A percentile compares a stretch with the other conserved stretches of the same genome.
phyloP scores from a whole-genome alignment of 768 basidiomycete genomes.

The Xerocomus brunneocitrinus region DNA sequence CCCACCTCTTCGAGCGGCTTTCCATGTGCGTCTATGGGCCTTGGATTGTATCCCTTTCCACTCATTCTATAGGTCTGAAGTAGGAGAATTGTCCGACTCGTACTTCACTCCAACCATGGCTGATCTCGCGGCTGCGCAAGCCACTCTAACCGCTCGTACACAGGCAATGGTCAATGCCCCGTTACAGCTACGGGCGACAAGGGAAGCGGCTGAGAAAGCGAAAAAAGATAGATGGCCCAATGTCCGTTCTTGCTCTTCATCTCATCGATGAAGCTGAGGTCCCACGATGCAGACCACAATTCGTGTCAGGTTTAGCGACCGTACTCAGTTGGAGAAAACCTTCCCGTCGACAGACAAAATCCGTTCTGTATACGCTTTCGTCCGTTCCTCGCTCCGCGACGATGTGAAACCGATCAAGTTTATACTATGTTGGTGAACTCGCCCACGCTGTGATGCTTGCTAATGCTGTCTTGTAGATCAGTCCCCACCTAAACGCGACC shows the following conservation, averaged over 20 bases:
- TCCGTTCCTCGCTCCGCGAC: constrained; percentile 63
- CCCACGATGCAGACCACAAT: constrained; percentile 60
- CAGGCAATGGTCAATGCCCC: constrained; percentile 66
- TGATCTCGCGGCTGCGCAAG: constrained; percentile 68
- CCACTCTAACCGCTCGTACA: constrained; percentile 54
- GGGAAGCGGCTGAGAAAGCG: constrained; percentile 57
- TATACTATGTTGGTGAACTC: constrained; percentile 61
- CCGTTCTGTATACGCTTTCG: constrained; percentile 79
- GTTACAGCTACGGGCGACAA: constrained; percentile 55
- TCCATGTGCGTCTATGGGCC: constrained; percentile 31
- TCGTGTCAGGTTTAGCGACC: constrained; percentile 75
- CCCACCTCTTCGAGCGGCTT: constrained; percentile 27
- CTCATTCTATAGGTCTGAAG: constrained; percentile 13
- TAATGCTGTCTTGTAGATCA: constrained; percentile 49
- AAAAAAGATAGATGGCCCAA: constrained; percentile 70
- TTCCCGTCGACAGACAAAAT: constrained; percentile 82
- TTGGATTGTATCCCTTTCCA: not conserved
- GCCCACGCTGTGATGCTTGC: not conserved
- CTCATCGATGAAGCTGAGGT: constrained; percentile 9
- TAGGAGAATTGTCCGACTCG: constrained; percentile 60
- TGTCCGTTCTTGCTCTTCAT: constrained; percentile 33
- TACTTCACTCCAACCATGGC: constrained; percentile 69
- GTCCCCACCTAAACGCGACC: constrained; percentile 74
- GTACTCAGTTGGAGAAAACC: constrained; percentile 71
- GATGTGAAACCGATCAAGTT: constrained; percentile 80